phyloP scores from a whole-genome alignment of 805 yeast genomes.

The Candida manassasensis region DNA sequence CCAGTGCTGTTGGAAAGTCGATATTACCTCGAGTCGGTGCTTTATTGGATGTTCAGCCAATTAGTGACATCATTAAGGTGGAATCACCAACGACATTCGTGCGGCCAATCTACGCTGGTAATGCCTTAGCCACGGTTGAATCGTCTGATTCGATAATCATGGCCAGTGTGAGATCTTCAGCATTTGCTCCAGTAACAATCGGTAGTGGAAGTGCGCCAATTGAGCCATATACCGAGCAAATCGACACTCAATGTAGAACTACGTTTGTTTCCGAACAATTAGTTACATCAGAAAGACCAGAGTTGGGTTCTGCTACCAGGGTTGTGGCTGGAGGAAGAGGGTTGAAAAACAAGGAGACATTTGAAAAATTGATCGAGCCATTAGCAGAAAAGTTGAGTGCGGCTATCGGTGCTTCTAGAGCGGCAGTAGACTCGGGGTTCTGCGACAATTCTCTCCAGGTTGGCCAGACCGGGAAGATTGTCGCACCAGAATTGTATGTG shows the following conservation, averaged over 20 bases:
- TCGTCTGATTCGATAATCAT: constrained; percentile 61
- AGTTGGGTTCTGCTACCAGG: constrained; percentile 72
- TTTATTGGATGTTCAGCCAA: constrained; percentile 77
- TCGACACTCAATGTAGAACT: constrained; percentile 36
- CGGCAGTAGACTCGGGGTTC: constrained; percentile 94
- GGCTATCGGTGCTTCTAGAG: constrained; percentile 96
- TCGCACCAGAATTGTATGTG: constrained; percentile 90
- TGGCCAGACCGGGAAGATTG: constrained; percentile 97
- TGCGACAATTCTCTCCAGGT: constrained; percentile 95
- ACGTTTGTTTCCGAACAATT: constrained; percentile 76
- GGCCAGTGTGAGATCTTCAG: constrained; percentile 78
- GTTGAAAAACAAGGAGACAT: constrained; percentile 81
- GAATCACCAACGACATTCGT: constrained; percentile 67
- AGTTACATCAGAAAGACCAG: constrained; percentile 81
- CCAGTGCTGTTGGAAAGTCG: constrained; percentile 85
- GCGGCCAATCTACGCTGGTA: constrained; percentile 96
- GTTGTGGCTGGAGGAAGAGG: constrained; percentile 96
- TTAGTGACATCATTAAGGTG: constrained; percentile 74
- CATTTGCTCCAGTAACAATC: constrained; percentile 46
- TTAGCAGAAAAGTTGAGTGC: constrained; percentile 81
- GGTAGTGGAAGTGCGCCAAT: constrained; percentile 40
- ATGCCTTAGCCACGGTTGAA: constrained; percentile 79
- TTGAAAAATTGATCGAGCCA: constrained; percentile 72
- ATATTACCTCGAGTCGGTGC: constrained; percentile 87
- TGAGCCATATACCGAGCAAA: constrained; percentile 42